These are phyloP conservation scores for Xanthoparmelia taractica DNA, from an alignment of 495 filamentous ascomycete species.

Conservation along the genomic window DNA sequence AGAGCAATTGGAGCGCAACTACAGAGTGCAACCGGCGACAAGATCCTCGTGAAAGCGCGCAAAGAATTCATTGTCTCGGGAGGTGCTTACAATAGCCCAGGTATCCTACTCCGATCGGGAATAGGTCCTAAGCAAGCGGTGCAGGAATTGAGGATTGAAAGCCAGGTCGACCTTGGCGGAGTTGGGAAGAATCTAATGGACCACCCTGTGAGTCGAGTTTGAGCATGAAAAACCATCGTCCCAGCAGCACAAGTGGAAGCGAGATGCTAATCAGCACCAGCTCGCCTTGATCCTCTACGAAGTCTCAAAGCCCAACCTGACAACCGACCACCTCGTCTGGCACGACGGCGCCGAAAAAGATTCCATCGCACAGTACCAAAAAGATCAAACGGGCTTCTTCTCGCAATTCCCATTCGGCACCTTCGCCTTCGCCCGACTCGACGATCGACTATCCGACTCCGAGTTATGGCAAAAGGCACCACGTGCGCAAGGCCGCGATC, in stretches of 20 bases:
- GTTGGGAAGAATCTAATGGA: neutral
- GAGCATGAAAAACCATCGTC: neutral
- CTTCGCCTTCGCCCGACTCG: neutral
- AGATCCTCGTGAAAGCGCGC: neutral
- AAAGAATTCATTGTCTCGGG: neutral
- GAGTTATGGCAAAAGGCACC: neutral
- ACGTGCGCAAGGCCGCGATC: neutral
- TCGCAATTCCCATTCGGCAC: neutral
- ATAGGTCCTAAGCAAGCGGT: neutral
- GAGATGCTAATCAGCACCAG: constrained; percentile 13
- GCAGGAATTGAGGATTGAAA: neutral
- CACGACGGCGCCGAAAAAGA: constrained; percentile 28
- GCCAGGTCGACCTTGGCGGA: neutral
- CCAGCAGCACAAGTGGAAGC: neutral
- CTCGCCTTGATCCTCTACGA: constrained; percentile 34
- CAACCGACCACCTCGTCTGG: constrained; percentile 27
- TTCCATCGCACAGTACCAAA: constrained; percentile 1
- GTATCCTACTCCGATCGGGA: neutral
- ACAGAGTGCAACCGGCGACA: constrained; percentile 3
- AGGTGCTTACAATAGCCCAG: neutral
- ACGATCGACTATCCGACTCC: neutral
- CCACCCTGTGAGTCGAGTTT: neutral
- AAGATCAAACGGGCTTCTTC: constrained; percentile 1
- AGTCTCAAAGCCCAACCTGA: constrained; percentile 26
- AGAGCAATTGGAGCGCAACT: constrained; percentile 5